These are phyloP conservation scores for Abelmoschus esculentus DNA, from an alignment of 345 rosid species.

Conservation along the genomic window DNA sequence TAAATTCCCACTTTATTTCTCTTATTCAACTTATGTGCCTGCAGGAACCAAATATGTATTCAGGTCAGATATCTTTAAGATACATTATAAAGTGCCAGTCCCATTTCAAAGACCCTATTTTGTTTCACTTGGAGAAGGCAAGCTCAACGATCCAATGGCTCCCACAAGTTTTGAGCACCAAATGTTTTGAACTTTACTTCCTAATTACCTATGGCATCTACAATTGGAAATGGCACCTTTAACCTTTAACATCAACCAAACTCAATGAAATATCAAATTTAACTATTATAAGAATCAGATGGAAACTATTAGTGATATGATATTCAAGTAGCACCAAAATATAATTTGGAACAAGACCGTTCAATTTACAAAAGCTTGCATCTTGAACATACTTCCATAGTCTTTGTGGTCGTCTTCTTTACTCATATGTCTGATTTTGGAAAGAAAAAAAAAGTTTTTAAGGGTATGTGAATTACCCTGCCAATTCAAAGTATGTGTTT, in stretches of 20 bases:
- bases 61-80: not conserved
- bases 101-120: constrained; percentile 1
- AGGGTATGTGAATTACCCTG: not conserved
- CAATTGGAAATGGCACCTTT: not conserved
- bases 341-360: not conserved
- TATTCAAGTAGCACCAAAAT: not conserved
- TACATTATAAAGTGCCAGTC: not conserved
- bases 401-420: not conserved
- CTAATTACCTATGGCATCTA: not conserved
- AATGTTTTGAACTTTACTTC: not conserved
- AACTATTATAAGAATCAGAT: not conserved
- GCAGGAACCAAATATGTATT: constrained; percentile 46
- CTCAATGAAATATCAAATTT: not conserved
- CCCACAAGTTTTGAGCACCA: not conserved
- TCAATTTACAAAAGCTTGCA: not conserved
- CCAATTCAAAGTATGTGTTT: not conserved
- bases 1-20: constrained; percentile 38
- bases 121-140: not conserved
- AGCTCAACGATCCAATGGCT: not conserved
- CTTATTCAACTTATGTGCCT: constrained; percentile 83
- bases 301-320: not conserved
- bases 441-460: not conserved
- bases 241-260: not conserved
- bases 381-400: not conserved
- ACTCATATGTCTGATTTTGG: not conserved